phyloP scores from a whole-genome alignment of 352 stramenopile species.

The Pythium dissimile region DNA sequence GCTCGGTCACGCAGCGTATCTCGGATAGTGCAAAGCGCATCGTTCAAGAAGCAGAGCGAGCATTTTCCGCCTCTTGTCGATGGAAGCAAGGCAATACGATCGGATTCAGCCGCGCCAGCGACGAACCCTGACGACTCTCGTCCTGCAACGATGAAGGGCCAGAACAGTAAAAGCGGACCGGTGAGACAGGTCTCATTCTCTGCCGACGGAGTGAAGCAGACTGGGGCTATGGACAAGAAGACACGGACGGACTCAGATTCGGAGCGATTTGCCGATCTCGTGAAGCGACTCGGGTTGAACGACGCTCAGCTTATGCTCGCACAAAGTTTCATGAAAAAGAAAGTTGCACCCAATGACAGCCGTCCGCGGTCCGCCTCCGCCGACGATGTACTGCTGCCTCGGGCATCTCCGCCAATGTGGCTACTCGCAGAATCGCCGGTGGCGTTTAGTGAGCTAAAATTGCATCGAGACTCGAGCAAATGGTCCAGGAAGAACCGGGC shows the following conservation, averaged over 20 bases:
- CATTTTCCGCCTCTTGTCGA: conserved; percentile 5
- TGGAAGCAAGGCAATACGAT: background rate
- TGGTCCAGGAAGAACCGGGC: conserved; percentile 18
- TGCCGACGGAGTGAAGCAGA: background rate
- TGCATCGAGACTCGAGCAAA: background rate
- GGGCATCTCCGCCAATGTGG: conserved; percentile 22
- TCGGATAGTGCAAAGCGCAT: conserved; percentile 29
- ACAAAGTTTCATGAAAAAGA: conserved; percentile 14
- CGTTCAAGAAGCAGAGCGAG: conserved; percentile 29
- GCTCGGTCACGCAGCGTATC: conserved; percentile 32
- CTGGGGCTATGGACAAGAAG: conserved; percentile 10
- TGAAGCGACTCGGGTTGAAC: conserved; percentile 25
- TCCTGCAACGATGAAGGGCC: too few species aligned
- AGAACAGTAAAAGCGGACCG: conserved; percentile 6
- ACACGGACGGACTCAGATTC: conserved; percentile 18
- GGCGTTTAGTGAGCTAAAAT: background rate
- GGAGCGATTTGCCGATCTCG: conserved; percentile 23
- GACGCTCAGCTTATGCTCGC: conserved; percentile 24
- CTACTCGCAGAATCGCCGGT: conserved; percentile 14
- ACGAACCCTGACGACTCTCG: background rate
- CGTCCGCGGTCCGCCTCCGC: conserved; percentile 28
- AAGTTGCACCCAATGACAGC: background rate
- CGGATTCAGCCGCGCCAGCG: background rate
- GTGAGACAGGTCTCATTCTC: conserved; percentile 27
- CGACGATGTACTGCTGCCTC: conserved; percentile 26